phyloP scores from a whole-genome alignment of 2,329 filamentous ascomycete genomes.

The Microdochium bolleyi region DNA sequence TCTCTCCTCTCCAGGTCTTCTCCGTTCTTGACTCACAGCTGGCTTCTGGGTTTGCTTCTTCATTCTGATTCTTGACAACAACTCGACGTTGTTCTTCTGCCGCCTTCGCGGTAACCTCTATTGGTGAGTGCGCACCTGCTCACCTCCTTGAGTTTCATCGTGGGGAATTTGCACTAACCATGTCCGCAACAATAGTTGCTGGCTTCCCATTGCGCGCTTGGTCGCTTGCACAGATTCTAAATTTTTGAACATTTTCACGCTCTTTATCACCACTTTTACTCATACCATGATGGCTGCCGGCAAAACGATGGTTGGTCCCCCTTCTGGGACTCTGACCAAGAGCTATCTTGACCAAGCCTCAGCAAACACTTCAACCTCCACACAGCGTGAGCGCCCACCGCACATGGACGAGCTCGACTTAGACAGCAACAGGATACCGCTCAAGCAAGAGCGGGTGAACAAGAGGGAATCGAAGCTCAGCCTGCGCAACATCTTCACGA shows the following conservation, averaged over 20 bases:
- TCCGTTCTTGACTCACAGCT: background rate
- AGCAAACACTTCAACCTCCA: background rate
- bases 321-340: background rate
- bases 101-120: background rate
- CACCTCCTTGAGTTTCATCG: background rate
- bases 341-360: background rate
- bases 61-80: background rate
- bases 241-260: background rate
- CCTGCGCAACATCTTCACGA: constrained; percentile 41
- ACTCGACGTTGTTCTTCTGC: background rate
- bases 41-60: background rate
- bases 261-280: background rate
- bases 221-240: background rate
- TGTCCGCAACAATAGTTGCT: background rate
- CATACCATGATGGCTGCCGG: background rate
- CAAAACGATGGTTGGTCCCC: background rate
- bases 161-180: background rate
- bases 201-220: background rate
- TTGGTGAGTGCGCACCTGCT: background rate
- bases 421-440: constrained; percentile 29
- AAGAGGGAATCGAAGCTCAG: constrained; percentile 45
- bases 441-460: constrained; percentile 32
- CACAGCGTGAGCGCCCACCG: constrained; percentile 22
- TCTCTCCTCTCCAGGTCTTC: background rate
- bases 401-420: constrained; percentile 19